phyloP scores from a whole-genome alignment of 2,329 filamentous ascomycete species.

The Sordariomycetes sp. region DNA sequence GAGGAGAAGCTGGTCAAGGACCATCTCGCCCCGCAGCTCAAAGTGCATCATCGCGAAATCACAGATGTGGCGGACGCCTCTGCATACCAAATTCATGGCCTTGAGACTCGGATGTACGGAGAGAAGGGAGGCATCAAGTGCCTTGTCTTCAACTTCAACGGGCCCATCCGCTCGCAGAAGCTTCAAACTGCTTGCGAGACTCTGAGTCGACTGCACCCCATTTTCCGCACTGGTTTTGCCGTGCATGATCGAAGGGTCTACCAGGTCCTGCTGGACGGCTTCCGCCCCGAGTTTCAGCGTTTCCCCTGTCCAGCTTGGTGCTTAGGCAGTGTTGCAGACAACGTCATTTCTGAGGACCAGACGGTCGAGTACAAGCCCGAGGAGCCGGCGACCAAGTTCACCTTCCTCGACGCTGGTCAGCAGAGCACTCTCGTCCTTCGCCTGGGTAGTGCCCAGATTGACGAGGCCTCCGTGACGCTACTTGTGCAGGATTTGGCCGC shows the following conservation, averaged over 20 bases:
- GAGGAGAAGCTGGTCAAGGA: constrained; percentile 28
- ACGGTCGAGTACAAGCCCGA: constrained; percentile 26
- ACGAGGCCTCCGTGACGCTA: constrained; percentile 33
- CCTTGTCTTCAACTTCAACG: constrained; percentile 37
- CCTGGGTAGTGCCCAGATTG: constrained; percentile 39
- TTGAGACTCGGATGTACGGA: constrained; percentile 37
- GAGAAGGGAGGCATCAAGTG: constrained; percentile 35
- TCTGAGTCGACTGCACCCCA: constrained; percentile 34
- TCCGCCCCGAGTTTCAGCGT: constrained; percentile 32
- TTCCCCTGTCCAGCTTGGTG: constrained; percentile 29
- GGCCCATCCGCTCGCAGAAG: constrained; percentile 27
- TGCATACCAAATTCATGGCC: constrained; percentile 33
- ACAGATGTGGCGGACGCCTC: constrained; percentile 40
- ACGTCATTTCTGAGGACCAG: constrained; percentile 34
- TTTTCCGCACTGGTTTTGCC: constrained; percentile 46
- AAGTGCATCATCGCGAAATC: constrained; percentile 29
- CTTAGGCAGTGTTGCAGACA: constrained; percentile 26
- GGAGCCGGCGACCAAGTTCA: constrained; percentile 38
- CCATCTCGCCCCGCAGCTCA: constrained; percentile 31
- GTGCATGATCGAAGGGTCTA: constrained; percentile 34
- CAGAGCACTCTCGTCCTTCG: constrained; percentile 37
- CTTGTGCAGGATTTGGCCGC: constrained; percentile 38
- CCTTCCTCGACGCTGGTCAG: constrained; percentile 37
- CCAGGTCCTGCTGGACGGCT: constrained; percentile 35
- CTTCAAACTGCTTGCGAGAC: constrained; percentile 36